phyloP scores from a whole-genome alignment of 352 stramenopile genomes.

The Globisporangium rhizosaccharum region DNA sequence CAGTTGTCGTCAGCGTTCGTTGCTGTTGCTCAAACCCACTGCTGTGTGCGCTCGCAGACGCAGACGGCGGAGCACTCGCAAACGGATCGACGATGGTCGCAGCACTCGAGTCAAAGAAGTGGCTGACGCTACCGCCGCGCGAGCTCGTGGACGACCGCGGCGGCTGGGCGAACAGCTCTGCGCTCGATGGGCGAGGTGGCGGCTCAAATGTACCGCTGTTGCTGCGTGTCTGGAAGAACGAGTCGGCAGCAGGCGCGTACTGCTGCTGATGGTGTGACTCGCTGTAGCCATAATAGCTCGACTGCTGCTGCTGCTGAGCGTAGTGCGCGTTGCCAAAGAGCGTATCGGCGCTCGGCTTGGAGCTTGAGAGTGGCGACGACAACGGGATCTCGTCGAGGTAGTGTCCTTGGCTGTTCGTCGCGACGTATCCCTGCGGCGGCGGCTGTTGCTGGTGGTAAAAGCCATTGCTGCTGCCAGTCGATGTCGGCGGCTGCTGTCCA shows the following conservation, averaged over 20 bases:
- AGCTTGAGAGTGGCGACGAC: conserved; percentile 17
- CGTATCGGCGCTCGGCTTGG: conserved; percentile 22
- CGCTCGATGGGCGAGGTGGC: background rate
- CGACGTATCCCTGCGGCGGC: conserved; percentile 2
- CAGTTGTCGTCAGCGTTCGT: conserved; percentile 1
- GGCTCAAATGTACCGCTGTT: background rate
- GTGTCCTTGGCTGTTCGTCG: conserved; percentile 2
- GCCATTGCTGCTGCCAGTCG: conserved; percentile 8
- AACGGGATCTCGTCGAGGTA: conserved; percentile 29
- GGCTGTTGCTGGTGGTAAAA: conserved; percentile 4
- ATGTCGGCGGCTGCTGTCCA: conserved; percentile 7
- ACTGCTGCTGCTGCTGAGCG: conserved; percentile 9
- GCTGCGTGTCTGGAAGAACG: conserved; percentile 19
- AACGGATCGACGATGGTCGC: conserved; percentile 12
- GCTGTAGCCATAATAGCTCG: conserved; percentile 1
- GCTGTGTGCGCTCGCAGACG: conserved; percentile 1
- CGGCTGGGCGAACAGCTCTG: conserved; percentile 8
- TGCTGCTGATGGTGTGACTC: conserved; percentile 13
- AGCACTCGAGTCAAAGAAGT: conserved; percentile 6
- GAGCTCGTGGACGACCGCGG: conserved; percentile 8
- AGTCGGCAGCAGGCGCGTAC: conserved; percentile 10
- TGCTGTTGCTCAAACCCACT: conserved; percentile 9
- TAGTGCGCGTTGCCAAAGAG: conserved; percentile 20
- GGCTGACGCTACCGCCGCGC: background rate
- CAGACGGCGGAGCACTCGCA: conserved; percentile 1